A percentile compares a stretch with the other conserved stretches of the same genome.
These are phyloP conservation scores for Trypanosoma brucei DNA, from an alignment of 208 protist genomes.

Conservation along the genomic window DNA sequence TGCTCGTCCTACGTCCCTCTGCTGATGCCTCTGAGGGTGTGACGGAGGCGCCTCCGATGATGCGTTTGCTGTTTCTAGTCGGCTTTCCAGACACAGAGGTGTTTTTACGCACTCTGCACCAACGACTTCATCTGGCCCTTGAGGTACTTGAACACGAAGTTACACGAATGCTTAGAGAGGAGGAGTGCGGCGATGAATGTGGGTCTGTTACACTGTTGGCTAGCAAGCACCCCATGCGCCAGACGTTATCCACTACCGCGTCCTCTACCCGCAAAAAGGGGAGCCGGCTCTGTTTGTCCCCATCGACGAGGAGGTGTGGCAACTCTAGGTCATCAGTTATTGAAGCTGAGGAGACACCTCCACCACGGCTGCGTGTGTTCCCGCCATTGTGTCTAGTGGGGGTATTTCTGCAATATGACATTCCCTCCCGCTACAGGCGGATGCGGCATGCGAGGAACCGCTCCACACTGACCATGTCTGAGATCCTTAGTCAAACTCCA, in stretches of 20 bases:
- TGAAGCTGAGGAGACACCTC: conserved; percentile 4
- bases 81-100: conserved; percentile 62
- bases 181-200: conserved; percentile 24
- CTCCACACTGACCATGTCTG: not conserved
- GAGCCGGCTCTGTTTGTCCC: not conserved
- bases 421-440: conserved; percentile 49
- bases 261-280: conserved; percentile 1
- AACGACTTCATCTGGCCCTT: conserved; percentile 37
- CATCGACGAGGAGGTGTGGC: conserved; percentile 4
- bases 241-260: not conserved
- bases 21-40: not conserved
- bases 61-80: conserved; percentile 41
- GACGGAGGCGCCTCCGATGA: not conserved
- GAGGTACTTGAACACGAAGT: conserved; percentile 48
- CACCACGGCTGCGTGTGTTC: conserved; percentile 20
- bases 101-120: conserved; percentile 46
- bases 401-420: conserved; percentile 63
- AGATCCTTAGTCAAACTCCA: not conserved
- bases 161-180: conserved; percentile 24
- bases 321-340: not conserved
- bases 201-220: not conserved
- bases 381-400: conserved; percentile 66
- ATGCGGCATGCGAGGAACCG: conserved; percentile 25
- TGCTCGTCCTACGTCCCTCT: conserved; percentile 22
- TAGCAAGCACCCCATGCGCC: conserved; percentile 6